Evolutionary conservation across 1,139 yeast species (phyloP).

Genomic region (Blastobotrys illinoisensis): DNA sequence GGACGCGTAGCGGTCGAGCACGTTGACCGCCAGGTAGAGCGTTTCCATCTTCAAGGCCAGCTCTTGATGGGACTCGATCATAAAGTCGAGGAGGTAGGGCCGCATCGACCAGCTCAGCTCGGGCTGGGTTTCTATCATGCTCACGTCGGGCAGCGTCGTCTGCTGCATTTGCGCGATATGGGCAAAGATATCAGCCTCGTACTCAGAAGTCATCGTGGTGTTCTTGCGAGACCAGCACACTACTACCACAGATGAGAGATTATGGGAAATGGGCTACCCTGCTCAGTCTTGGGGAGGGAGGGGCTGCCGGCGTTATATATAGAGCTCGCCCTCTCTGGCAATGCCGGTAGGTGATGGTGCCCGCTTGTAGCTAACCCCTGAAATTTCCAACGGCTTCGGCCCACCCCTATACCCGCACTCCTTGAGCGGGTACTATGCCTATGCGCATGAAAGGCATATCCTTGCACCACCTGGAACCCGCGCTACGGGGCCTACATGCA

Average conservation of each 20-base stretch:
- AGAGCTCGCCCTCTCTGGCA: not conserved
- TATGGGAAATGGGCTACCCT: not conserved
- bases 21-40: conserved; percentile 68
- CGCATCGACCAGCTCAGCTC: conserved; percentile 93
- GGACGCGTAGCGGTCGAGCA: conserved; percentile 87
- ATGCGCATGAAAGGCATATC: conserved; percentile 1
- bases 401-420: not conserved
- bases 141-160: conserved; percentile 30
- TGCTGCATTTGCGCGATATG: conserved; percentile 6
- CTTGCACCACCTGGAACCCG: not conserved
- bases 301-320: not conserved
- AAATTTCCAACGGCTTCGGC: conserved; percentile 1
- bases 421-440: not conserved
- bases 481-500: conserved; percentile 1
- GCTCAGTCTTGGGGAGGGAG: not conserved
- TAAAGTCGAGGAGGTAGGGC: conserved; percentile 76
- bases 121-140: conserved; percentile 86
- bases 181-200: conserved; percentile 3
- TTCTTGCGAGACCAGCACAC: not conserved
- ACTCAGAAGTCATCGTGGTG: conserved; percentile 2
- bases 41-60: conserved; percentile 75
- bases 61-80: conserved; percentile 75
- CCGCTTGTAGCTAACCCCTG: not conserved
- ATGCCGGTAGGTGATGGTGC: not conserved
- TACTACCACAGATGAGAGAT: not conserved